Evolutionary conservation across 1,139 yeast species (phyloP).

Genomic region (Geotrichum histeridarum): DNA sequence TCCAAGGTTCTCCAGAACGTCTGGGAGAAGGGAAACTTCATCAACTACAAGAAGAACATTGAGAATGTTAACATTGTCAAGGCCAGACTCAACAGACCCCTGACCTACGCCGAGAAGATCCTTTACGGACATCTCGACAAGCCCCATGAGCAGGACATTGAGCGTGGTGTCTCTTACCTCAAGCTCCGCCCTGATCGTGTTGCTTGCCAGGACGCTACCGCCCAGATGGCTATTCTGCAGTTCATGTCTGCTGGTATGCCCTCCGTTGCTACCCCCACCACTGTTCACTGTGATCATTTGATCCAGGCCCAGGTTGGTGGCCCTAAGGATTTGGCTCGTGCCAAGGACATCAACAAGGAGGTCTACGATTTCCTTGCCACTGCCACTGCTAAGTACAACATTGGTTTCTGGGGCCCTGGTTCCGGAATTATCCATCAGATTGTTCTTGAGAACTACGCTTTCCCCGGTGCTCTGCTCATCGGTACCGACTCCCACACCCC

Average conservation of each 20-base stretch:
- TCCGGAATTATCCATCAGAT: constrained; percentile 98
- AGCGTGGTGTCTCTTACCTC: constrained; percentile 93
- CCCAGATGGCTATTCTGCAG: constrained; percentile 98
- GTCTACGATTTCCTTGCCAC: constrained; percentile 92
- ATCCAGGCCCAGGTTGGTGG: constrained; percentile 97
- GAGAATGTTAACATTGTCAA: constrained; percentile 86
- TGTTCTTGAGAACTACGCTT: constrained; percentile 93
- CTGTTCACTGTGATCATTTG: constrained; percentile 98
- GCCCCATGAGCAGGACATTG: constrained; percentile 91
- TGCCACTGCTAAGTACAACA: constrained; percentile 95
- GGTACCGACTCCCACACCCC: constrained; percentile 99
- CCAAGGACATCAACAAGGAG: constrained; percentile 89
- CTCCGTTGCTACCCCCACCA: constrained; percentile 90
- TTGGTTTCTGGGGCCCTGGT: constrained; percentile 99
- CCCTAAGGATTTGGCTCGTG: constrained; percentile 85
- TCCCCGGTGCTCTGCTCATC: constrained; percentile 95
- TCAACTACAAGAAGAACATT: constrained; percentile 43
- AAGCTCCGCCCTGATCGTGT: constrained; percentile 98
- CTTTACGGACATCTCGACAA: constrained; percentile 94
- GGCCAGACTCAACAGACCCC: constrained; percentile 83
- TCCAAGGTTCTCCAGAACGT: constrained; percentile 89
- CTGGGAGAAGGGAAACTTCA: constrained; percentile 78
- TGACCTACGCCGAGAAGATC: constrained; percentile 95
- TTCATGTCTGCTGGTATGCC: constrained; percentile 97
- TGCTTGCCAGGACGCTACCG: constrained; percentile 99